Evolutionary conservation across 371 early-diverging fungal species (phyloP).

Genomic region (Mucor circinelloides): DNA sequence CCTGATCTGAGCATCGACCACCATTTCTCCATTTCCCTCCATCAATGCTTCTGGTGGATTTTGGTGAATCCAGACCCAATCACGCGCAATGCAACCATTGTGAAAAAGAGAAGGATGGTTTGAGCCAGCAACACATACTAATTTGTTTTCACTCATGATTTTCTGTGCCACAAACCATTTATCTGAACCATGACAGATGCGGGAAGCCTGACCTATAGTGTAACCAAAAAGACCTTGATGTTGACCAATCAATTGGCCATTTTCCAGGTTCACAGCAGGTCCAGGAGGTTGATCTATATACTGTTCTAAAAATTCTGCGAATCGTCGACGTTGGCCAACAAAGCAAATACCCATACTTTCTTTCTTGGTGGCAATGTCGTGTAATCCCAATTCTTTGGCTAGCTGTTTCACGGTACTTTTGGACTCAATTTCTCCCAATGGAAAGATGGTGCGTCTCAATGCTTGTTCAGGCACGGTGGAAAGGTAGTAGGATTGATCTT

Average conservation of each 20-base stretch:
- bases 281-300: slow-evolving; percentile 67
- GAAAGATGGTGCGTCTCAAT: slow-evolving; percentile 74
- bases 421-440: slow-evolving; percentile 70
- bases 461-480: slow-evolving; percentile 62
- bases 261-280: slow-evolving; percentile 57
- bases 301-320: slow-evolving; percentile 78
- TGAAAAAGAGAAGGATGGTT: slow-evolving; percentile 49
- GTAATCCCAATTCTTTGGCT: slow-evolving; percentile 62
- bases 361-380: slow-evolving; percentile 65
- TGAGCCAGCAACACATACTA: slow-evolving; percentile 47
- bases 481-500: slow-evolving; percentile 96
- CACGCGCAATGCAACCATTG: slow-evolving; percentile 31
- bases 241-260: slow-evolving; percentile 59
- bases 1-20: slow-evolving; percentile 45
- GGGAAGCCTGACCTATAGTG: slow-evolving; percentile 77
- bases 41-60: slow-evolving; percentile 7
- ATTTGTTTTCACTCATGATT: slow-evolving; percentile 28
- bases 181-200: slow-evolving; percentile 56
- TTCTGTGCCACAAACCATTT: slow-evolving; percentile 63
- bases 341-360: slow-evolving; percentile 98
- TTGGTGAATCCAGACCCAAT: slow-evolving; percentile 52
- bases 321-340: slow-evolving; percentile 81
- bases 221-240: slow-evolving; percentile 75
- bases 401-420: slow-evolving; percentile 77
- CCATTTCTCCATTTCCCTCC: slow-evolving; percentile 1